Evolutionary conservation across 352 stramenopile genomes (phyloP).

Genomic region (Lagenidium giganteum): DNA sequence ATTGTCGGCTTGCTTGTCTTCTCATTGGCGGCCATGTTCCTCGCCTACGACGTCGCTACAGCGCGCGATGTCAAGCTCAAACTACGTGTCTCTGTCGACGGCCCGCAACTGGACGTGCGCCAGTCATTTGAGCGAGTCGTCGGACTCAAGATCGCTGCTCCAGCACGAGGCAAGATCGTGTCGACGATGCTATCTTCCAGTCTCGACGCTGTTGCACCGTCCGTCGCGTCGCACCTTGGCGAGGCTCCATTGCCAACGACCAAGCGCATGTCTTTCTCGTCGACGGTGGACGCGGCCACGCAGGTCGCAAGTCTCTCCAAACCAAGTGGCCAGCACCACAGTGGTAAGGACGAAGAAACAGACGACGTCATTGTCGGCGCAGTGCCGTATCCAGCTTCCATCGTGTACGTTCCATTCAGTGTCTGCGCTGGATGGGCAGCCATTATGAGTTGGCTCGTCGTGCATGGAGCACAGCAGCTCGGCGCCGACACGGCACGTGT

Average conservation of each 20-base stretch:
- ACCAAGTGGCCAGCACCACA: slow-evolving; percentile 1
- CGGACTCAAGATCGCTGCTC: slow-evolving; percentile 65
- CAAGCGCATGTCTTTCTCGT: neutral
- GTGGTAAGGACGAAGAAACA: neutral
- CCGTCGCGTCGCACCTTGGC: slow-evolving; percentile 40
- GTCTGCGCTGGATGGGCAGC: slow-evolving; percentile 32
- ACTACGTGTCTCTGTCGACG: slow-evolving; percentile 24
- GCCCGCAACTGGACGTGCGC: slow-evolving; percentile 19
- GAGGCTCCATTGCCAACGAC: slow-evolving; percentile 3
- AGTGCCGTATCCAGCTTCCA: slow-evolving; percentile 63
- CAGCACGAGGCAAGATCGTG: slow-evolving; percentile 55
- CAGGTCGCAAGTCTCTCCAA: too few relatives aligned
- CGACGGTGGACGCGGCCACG: too few relatives aligned
- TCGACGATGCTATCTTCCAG: slow-evolving; percentile 51
- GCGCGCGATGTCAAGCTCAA: slow-evolving; percentile 70
- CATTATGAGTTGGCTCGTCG: slow-evolving; percentile 33
- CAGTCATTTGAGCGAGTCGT: slow-evolving; percentile 68
- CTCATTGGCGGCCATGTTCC: slow-evolving; percentile 33
- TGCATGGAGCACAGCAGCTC: slow-evolving; percentile 39
- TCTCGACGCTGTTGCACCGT: slow-evolving; percentile 45
- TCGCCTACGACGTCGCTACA: slow-evolving; percentile 48
- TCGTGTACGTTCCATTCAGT: slow-evolving; percentile 49
- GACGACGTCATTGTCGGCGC: slow-evolving; percentile 7
- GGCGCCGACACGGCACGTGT: slow-evolving; percentile 39
- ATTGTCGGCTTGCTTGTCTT: slow-evolving; percentile 38